phyloP scores from a whole-genome alignment of 1,284 basidiomycete species.

The Trichosporon sp. region DNA sequence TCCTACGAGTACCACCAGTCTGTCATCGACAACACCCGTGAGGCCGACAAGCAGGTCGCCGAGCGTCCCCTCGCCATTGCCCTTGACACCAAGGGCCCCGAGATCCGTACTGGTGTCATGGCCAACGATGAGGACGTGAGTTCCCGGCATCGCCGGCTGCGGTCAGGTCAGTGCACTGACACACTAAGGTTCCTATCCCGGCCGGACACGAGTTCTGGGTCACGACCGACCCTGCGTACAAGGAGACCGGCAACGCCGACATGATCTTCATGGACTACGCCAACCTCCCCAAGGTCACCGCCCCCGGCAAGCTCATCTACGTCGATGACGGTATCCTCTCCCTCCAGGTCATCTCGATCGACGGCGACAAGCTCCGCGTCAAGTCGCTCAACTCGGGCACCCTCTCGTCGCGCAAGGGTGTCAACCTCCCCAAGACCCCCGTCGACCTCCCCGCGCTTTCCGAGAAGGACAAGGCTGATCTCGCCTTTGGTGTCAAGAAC shows the following conservation, averaged over 20 bases:
- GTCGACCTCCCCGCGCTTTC: constrained; percentile 98
- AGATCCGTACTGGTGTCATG: constrained; percentile 97
- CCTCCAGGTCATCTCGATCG: constrained; percentile 83
- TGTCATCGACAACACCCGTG: constrained; percentile 92
- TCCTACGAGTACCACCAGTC: constrained; percentile 96
- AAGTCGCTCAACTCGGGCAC: constrained; percentile 88
- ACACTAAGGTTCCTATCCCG: constrained; percentile 64
- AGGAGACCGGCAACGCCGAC: constrained; percentile 73
- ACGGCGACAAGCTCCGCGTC: constrained; percentile 74
- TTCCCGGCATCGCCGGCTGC: constrained; percentile 23
- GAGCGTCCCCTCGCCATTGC: constrained; percentile 96
- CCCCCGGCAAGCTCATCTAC: constrained; percentile 92
- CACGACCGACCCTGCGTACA: constrained; percentile 77
- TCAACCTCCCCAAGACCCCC: constrained; percentile 96
- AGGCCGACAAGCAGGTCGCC: constrained; percentile 64
- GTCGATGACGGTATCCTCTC: constrained; percentile 96
- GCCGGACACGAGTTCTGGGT: constrained; percentile 95
- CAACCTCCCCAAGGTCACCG: constrained; percentile 92
- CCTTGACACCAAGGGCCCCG: constrained; percentile 98
- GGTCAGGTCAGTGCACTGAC: background rate
- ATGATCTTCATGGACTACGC: constrained; percentile 84
- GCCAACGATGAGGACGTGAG: constrained; percentile 77
- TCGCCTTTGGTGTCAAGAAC: constrained; percentile 94
- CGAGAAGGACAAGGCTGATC: constrained; percentile 94
- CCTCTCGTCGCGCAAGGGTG: constrained; percentile 96